Base-by-base conservation (phyloP, 2,329 filamentous ascomycete species). In the Colletotrichum limetticola region DNA sequence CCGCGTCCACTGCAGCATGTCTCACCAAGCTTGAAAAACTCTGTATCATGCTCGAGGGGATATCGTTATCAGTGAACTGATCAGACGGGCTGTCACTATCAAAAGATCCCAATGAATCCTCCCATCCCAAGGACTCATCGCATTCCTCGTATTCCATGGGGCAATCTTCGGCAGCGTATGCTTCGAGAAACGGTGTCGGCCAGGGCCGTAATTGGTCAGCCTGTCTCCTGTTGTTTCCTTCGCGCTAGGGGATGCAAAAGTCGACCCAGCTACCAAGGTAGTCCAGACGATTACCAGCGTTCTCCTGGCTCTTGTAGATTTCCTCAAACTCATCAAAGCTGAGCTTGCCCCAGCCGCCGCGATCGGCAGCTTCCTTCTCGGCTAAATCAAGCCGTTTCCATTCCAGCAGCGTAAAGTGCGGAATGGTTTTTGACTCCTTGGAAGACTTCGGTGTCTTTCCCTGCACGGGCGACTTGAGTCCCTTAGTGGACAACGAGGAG, bases 261-360 rank as follows among this genome's bases (percentile, higher is more conserved):
- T 98, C 95, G 82, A 98, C 94, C 96, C 96, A 98, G 78, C 91
- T 94, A 72, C 94, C 94, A 59, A 98, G 86, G 82, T 98, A 96
- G 76, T 94, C 93, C 74, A 95, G 86, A 66, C 92, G 85, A 79
- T 91, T 90, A 16, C 87, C 88, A 32, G 85, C 84, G 28, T 90
- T 90, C 76, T 92, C 89, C 75, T 91, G 88, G n/a, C 87, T 86
- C 76, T 91, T 90, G 84, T 97, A 94, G 62, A 92, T 91, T 52
- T 85, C 85, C 78, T 94, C 91, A 82, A 98, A 97, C 82, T 98
- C 97, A 1, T 89, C 87, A 76, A 92, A 95, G 78, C 84, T 93
- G 60, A 98, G 85, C 78, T 91, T 90, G 1, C 95, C 96, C 83
- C 91, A 93, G 1, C 95, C 95, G n/a, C 93, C 94, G 30, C 94